phyloP scores from a whole-genome alignment of 441 rosid species.

The Pelargonium citronellum region DNA sequence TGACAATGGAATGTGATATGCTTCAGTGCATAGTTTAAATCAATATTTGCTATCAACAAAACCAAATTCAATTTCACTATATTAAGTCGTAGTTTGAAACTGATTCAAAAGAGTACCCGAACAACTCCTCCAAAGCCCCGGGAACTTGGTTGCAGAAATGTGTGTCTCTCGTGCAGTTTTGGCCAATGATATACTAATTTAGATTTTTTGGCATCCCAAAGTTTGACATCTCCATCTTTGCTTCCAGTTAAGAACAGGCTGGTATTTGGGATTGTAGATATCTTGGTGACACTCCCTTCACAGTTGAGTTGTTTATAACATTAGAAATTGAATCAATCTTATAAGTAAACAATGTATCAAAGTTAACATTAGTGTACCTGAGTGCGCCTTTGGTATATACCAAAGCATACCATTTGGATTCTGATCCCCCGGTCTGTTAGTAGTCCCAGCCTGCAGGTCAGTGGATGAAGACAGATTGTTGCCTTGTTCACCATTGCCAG shows the following conservation, averaged over 20 bases:
- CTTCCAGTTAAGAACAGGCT: conserved; percentile 93
- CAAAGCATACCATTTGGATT: conserved; percentile 85
- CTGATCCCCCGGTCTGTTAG: conserved; percentile 43
- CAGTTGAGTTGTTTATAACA: conserved; percentile 19
- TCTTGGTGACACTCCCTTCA: conserved; percentile 81
- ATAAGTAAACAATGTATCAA: background rate
- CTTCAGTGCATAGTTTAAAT: conserved; percentile 13
- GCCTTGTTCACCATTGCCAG: conserved; percentile 36
- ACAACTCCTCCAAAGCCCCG: conserved; percentile 86
- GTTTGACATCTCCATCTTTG: conserved; percentile 95
- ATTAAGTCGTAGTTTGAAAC: background rate
- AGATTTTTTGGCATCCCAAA: conserved; percentile 93
- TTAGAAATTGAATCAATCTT: conserved; percentile 11
- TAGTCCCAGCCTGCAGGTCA: conserved; percentile 28
- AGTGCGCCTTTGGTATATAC: conserved; percentile 96
- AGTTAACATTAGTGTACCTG: conserved; percentile 38
- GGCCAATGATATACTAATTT: conserved; percentile 78
- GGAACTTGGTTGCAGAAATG: conserved; percentile 76
- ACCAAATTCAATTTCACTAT: background rate
- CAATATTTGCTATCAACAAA: background rate
- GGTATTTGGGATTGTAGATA: conserved; percentile 67
- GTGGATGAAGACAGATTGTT: conserved; percentile 33
- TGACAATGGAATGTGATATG: conserved; percentile 19
- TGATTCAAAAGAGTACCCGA: conserved; percentile 44
- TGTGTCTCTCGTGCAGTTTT: conserved; percentile 83